Evolutionary conservation across 73 alveolate genomes (phyloP).

Genomic region (Paramecium octaurelia): DNA sequence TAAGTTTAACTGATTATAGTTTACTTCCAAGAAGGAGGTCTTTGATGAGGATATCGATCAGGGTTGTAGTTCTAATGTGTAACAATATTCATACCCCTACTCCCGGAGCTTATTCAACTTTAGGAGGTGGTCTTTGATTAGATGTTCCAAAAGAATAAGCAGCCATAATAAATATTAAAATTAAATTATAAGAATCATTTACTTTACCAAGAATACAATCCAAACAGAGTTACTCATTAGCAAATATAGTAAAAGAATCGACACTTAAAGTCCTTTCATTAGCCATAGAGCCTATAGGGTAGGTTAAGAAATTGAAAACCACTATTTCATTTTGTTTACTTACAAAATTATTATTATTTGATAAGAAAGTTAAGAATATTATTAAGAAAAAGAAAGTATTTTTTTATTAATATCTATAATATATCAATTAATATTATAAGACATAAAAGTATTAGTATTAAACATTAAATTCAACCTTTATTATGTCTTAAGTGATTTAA

Average conservation of each 20-base stretch:
- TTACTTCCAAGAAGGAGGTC: slow-evolving; percentile 40
- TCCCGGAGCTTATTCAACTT: slow-evolving; percentile 19
- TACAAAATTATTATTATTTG: too few species aligned
- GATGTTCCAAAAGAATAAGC: slow-evolving; percentile 46
- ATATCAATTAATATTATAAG: too few species aligned
- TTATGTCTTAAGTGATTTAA: too few species aligned
- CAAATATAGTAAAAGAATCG: neutral
- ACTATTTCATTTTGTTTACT: neutral
- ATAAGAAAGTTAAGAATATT: too few species aligned
- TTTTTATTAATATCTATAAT: too few species aligned
- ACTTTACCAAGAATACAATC: neutral
- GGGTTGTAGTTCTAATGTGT: slow-evolving; percentile 1
- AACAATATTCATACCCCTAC: slow-evolving; percentile 15
- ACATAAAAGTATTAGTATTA: too few species aligned
- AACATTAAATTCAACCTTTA: too few species aligned
- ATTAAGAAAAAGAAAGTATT: neutral
- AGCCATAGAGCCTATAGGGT: neutral
- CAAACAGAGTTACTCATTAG: neutral
- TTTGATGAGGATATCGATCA: neutral
- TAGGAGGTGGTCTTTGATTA: neutral
- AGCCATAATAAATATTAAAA: neutral
- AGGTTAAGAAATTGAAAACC: neutral
- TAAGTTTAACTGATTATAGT: neutral
- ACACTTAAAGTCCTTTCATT: too few species aligned
- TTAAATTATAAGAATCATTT: neutral